Evolutionary conservation across 208 protist genomes (phyloP).

Genomic region (Trypanosoma caninum): DNA sequence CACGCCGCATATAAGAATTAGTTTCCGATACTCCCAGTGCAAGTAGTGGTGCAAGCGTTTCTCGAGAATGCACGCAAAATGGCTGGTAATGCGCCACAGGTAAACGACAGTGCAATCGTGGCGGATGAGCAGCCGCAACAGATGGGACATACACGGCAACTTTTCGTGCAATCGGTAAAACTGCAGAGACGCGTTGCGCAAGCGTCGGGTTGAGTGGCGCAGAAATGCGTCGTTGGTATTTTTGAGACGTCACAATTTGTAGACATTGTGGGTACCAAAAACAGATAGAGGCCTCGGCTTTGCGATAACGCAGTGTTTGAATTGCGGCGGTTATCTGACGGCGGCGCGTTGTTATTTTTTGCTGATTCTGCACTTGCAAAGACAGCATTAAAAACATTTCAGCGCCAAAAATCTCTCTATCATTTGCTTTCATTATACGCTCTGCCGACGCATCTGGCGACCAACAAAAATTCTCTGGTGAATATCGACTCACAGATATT

Average conservation of each 20-base stretch:
- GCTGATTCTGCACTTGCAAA: background rate
- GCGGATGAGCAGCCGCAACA: constrained; percentile 29
- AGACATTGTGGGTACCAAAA: constrained; percentile 16
- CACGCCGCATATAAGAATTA: background rate
- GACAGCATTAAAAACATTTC: constrained; percentile 12
- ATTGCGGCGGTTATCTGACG: constrained; percentile 10
- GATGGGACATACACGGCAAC: constrained; percentile 64
- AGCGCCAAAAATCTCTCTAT: background rate
- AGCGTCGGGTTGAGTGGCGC: constrained; percentile 43
- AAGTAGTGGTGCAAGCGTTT: constrained; percentile 37
- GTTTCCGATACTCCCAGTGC: constrained; percentile 9
- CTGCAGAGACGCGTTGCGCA: constrained; percentile 24
- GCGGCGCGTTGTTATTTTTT: background rate
- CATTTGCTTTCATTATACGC: background rate
- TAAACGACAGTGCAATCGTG: constrained; percentile 40
- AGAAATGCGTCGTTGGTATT: background rate
- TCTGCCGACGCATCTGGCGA: background rate
- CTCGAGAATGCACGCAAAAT: constrained; percentile 26
- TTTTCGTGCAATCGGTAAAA: constrained; percentile 43
- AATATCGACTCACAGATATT: constrained; percentile 1
- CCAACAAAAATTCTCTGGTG: constrained; percentile 17
- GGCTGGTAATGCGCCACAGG: constrained; percentile 31
- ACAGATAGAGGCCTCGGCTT: constrained; percentile 13
- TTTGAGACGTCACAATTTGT: background rate
- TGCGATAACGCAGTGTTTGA: constrained; percentile 11